Base-by-base conservation (phyloP, 2,329 filamentous ascomycete species). In the Aspergillus ochraceus region DNA sequence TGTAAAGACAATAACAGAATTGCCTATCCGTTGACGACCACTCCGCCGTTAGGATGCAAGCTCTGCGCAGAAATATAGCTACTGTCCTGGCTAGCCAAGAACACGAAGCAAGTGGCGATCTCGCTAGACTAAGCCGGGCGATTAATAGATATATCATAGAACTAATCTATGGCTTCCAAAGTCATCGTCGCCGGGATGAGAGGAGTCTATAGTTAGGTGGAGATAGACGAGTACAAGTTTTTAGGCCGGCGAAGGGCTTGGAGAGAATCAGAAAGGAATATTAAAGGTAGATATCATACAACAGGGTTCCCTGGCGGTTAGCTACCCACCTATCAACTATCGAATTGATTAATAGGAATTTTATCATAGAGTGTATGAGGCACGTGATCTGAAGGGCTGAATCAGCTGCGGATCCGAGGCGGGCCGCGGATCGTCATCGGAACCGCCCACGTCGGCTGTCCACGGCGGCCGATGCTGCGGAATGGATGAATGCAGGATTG, bases 101-200 rank as follows among this genome's bases (percentile, higher is more conserved):
- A 95, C 4, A 95, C 90, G 59, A 92, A 90, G 68, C 88, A 91
- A 0, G 90, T 89, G 0, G 90, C 91, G 62, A 95, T 89, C 80
- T 96, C 91, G 57, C 86, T 90, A 2, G 90, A 91, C 76, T 95
- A 91, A 2, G 86, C 88, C 0, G 90, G 90, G 20, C 91, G 81
- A 4, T 90, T 90, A 80, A 95, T 91, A 0, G 90, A 91, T 22
- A 84, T 83, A 2, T 81, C 84, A 12, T 80, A 83, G 74, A 94
- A 93, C 61, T 89, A 79, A 75, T 91, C 86, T 76, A 91, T 86
- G 0, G 88, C 88, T 63, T 88, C 79, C 2, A 87, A 81, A 56
- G 79, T 84, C 89, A 92, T 92, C 0, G 89, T 92, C 0, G 87
- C 78, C 0, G 88, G 88, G 56, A 92, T 90, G 2, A 92, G 0